Conservation (phyloP, 1,284 basidiomycete genomes). For the Ustilago esculenta region DNA sequence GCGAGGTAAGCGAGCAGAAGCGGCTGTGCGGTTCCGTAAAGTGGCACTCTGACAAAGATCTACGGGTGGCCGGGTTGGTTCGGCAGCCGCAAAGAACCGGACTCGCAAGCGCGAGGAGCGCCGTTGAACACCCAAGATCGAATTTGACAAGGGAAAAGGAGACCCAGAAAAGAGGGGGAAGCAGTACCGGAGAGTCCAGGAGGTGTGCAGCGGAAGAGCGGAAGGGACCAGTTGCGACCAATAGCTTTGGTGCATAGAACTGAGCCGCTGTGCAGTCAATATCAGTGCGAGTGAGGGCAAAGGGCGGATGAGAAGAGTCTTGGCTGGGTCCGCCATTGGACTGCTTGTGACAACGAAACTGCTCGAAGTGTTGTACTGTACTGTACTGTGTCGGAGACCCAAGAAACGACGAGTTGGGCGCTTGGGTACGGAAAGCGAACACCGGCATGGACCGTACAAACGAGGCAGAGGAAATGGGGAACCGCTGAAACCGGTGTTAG, state of each 20-base stretch:
- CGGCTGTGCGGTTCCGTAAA: conserved; percentile 26
- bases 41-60: conserved; percentile 10
- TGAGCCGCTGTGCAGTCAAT: too few species aligned
- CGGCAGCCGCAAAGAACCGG: conserved; percentile 5
- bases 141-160: too few species aligned
- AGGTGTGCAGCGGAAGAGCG: too few species aligned
- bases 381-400: background rate
- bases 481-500: conserved; percentile 5
- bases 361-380: too few species aligned
- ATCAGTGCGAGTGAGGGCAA: too few species aligned
- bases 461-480: conserved; percentile 5
- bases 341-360: too few species aligned
- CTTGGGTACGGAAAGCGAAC: conserved; percentile 11
- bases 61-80: conserved; percentile 8
- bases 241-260: too few species aligned
- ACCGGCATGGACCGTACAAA: conserved; percentile 2
- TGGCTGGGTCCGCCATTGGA: too few species aligned
- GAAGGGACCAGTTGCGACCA: too few species aligned
- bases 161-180: too few species aligned
- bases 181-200: too few species aligned
- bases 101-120: background rate
- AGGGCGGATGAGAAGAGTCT: too few species aligned
- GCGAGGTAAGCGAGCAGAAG: background rate
- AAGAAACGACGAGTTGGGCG: background rate
- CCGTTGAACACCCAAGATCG: background rate